phyloP scores from a whole-genome alignment of 202 grass and related monocot genomes.

The Elaeis oleifera region DNA sequence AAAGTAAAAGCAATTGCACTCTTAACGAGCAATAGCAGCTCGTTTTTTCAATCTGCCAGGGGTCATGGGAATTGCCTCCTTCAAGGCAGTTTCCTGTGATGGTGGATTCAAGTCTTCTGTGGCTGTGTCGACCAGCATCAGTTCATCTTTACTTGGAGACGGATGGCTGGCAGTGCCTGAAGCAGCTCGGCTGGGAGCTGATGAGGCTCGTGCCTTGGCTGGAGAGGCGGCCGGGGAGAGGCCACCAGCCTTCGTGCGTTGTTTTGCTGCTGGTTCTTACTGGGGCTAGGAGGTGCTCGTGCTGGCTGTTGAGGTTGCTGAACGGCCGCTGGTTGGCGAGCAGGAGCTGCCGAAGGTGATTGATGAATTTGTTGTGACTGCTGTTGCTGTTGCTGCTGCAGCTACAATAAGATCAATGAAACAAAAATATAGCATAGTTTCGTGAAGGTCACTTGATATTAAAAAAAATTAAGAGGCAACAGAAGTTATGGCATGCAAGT shows the following conservation, averaged over 20 bases:
- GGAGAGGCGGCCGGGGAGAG: constrained; percentile 15
- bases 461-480: no score
- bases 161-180: constrained; percentile 13
- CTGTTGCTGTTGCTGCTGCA: constrained; percentile 41
- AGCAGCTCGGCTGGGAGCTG: constrained; percentile 1
- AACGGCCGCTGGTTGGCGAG: constrained; percentile 23
- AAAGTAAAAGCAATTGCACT: no score
- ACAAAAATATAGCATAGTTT: neutral
- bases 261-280: constrained; percentile 19
- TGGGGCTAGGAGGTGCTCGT: constrained; percentile 22
- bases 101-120: constrained; percentile 3
- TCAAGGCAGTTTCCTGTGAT: constrained; percentile 38
- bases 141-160: constrained; percentile 17
- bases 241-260: neutral
- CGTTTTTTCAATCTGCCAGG: constrained; percentile 43
- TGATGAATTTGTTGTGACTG: constrained; percentile 31
- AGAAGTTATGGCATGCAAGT: no score
- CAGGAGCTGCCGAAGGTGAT: neutral
- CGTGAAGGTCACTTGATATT: no score
- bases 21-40: neutral
- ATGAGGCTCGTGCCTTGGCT: constrained; percentile 13
- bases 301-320: constrained; percentile 25
- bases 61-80: constrained; percentile 40
- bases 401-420: neutral
- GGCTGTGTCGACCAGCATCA: constrained; percentile 17